These are phyloP conservation scores for Rhodotorula kratochvilovae DNA, from an alignment of 768 basidiomycete species.

Conservation along the genomic window DNA sequence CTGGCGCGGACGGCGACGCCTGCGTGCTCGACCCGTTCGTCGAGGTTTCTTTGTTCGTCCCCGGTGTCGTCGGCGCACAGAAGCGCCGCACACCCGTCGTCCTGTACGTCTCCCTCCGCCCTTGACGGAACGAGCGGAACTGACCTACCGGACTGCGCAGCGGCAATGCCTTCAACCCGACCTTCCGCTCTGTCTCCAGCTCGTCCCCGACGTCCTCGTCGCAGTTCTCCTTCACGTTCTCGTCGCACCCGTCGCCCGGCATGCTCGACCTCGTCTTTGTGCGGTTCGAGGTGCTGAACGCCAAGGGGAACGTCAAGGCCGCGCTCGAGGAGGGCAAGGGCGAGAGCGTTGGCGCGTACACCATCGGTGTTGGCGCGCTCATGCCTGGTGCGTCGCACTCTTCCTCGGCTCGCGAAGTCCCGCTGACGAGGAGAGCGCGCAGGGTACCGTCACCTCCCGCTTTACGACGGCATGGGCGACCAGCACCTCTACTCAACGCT, in stretches of 20 bases:
- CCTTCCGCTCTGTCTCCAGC: conserved; percentile 62
- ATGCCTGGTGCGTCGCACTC: conserved; percentile 59
- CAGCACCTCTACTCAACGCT: conserved; percentile 92
- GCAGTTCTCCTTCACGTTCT: conserved; percentile 66
- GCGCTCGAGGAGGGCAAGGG: conserved; percentile 53
- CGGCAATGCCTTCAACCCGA: conserved; percentile 84
- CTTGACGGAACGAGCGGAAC: not conserved
- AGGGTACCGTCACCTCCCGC: conserved; percentile 86
- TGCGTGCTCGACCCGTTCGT: conserved; percentile 60
- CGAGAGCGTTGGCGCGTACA: conserved; percentile 68
- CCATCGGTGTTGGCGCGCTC: conserved; percentile 65
- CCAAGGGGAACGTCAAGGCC: conserved; percentile 49
- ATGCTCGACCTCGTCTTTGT: conserved; percentile 84
- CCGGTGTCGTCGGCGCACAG: conserved; percentile 15
- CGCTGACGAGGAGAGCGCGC: conserved; percentile 1
- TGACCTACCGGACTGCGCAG: conserved; percentile 1
- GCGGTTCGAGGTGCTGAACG: conserved; percentile 67
- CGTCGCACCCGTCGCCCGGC: conserved; percentile 53
- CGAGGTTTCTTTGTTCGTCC: conserved; percentile 65
- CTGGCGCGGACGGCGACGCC: conserved; percentile 49
- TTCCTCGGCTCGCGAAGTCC: conserved; percentile 44
- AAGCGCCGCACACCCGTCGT: conserved; percentile 33
- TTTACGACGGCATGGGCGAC: conserved; percentile 79
- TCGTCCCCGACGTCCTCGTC: conserved; percentile 47
- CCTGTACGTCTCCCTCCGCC: conserved; percentile 5